Evolutionary conservation across 169 alveolate genomes (phyloP).

Genomic region (Eimeria acervulina): DNA sequence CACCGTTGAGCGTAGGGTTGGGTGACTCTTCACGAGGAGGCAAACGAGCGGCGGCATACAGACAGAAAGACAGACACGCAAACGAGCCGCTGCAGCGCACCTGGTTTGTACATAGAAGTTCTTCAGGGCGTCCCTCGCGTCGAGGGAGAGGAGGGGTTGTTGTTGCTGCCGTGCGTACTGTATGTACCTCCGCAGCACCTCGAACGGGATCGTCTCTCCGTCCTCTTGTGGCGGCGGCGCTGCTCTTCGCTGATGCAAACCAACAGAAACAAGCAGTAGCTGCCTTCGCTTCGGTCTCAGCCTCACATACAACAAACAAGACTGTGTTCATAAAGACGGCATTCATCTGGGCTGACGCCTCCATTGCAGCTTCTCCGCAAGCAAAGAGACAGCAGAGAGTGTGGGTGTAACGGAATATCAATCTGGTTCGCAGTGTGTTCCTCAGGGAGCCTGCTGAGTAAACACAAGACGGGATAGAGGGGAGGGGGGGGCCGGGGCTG

Average conservation of each 20-base stretch:
- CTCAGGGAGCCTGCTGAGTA: neutral
- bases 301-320: neutral
- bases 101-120: slow-evolving; percentile 98
- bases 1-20: neutral
- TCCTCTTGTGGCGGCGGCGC: slow-evolving; percentile 71
- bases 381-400: neutral
- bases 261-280: neutral
- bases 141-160: slow-evolving; percentile 97
- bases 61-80: neutral
- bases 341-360: neutral
- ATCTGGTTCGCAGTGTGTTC: neutral
- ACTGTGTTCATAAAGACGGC: neutral
- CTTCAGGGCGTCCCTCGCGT: slow-evolving; percentile 96
- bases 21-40: neutral
- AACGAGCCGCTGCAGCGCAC: slow-evolving; percentile 28
- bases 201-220: slow-evolving; percentile 89
- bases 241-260: slow-evolving; percentile 18
- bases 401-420: neutral
- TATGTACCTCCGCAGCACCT: slow-evolving; percentile 93
- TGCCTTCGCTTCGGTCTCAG: neutral
- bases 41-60: too few relatives aligned
- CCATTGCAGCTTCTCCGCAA: neutral
- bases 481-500: neutral
- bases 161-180: slow-evolving; percentile 94
- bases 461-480: neutral